Conservation (phyloP, 208 protist species). For the Trypanosoma mega region DNA sequence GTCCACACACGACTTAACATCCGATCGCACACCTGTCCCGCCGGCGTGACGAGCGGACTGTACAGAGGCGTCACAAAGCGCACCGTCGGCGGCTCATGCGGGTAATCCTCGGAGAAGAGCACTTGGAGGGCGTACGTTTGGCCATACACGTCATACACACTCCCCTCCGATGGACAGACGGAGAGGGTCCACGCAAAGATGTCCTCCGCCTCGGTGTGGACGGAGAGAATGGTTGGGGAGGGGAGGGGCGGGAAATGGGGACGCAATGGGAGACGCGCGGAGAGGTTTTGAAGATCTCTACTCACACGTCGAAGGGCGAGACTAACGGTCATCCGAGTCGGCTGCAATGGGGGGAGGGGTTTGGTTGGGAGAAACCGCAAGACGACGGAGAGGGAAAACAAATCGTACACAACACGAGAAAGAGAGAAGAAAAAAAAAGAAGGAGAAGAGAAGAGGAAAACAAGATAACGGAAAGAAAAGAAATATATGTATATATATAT, state of each 20-base stretch:
- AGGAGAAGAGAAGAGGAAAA: background rate
- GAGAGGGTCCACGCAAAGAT: constrained; percentile 48
- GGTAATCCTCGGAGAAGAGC: constrained; percentile 54
- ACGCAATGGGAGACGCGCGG: no score
- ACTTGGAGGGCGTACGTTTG: constrained; percentile 34
- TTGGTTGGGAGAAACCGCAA: no score
- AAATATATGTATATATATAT: constrained; percentile 18
- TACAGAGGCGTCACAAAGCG: constrained; percentile 53
- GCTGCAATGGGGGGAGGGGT: no score
- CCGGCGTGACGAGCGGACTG: constrained; percentile 51
- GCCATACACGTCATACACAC: constrained; percentile 37
- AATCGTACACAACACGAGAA: no score
- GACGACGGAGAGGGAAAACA: no score
- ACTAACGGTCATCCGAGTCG: no score
- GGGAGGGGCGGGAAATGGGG: no score
- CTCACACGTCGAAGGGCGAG: no score
- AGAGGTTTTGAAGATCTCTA: no score
- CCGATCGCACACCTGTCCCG: constrained; percentile 50
- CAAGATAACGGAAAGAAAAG: no score
- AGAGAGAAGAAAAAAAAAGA: background rate
- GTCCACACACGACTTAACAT: constrained; percentile 46
- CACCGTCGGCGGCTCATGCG: constrained; percentile 52
- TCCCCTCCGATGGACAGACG: constrained; percentile 33
- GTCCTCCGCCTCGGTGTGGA: constrained; percentile 13
- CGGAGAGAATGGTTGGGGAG: background rate